These are phyloP conservation scores for Paraurostyla sp. DNA, from an alignment of 73 alveolate genomes.

Conservation along the genomic window DNA sequence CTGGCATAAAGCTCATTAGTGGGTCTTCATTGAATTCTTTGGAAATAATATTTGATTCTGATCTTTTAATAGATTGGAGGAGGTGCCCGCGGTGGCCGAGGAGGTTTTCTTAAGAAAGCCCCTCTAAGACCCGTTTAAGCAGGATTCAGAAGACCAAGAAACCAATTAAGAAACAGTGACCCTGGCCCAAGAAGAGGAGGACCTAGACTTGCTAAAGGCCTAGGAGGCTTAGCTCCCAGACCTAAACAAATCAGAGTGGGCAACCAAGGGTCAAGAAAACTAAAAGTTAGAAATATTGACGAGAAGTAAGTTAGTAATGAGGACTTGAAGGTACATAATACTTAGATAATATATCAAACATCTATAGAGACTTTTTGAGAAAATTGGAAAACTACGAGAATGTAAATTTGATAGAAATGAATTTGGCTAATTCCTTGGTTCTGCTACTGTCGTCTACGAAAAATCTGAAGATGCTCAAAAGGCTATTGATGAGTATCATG, in stretches of 20 bases:
- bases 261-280: neutral
- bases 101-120: neutral
- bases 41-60: neutral
- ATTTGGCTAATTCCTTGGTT: slow-evolving; percentile 62
- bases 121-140: neutral
- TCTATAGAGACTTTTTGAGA: slow-evolving; percentile 55
- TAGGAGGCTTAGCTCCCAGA: neutral
- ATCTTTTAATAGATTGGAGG: neutral
- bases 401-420: slow-evolving; percentile 56
- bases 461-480: slow-evolving; percentile 47
- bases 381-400: slow-evolving; percentile 26
- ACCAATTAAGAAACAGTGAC: neutral
- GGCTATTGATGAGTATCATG: slow-evolving; percentile 48
- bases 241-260: neutral
- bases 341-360: neutral
- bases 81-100: slow-evolving; percentile 15
- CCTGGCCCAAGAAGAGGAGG: neutral
- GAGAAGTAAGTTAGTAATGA: slow-evolving; percentile 54
- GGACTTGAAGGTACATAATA: slow-evolving; percentile 39
- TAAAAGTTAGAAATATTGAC: slow-evolving; percentile 51
- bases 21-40: too few relatives aligned
- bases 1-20: neutral
- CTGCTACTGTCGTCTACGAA: slow-evolving; percentile 57
- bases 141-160: too few relatives aligned
- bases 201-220: slow-evolving; percentile 28